Evolutionary conservation across 768 basidiomycete genomes (phyloP), one percentile per base, ranked within the genome.

Genomic region (Dictyophora rubrovolvata): DNA sequence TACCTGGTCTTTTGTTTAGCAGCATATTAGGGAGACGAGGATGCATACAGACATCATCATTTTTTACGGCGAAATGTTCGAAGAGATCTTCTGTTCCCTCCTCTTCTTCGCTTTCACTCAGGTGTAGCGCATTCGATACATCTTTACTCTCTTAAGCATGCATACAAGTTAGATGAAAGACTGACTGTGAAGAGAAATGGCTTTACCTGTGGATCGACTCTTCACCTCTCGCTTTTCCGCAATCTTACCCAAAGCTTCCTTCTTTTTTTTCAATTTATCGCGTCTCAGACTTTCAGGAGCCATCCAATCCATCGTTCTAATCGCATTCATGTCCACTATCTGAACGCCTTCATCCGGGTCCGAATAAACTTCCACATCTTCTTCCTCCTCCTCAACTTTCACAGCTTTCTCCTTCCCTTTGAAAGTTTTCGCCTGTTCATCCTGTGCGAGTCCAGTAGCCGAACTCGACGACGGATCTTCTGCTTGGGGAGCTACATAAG

Each of bases 281-380:
- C 74, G 83, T 56, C 73, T 75, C 56, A 91, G 66, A 61, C 78
- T 83, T 67, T 91, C 88, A 0, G 90, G 90, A 8, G 90, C 90
- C 85, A 89, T 89, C 83, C 85, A 90, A 69, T 93, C 90, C 82
- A 93, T 81, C 61, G 83, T 74, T 54, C 78, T 72, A 33, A 93
- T 82, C 60, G 85, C 77, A 33, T 85, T 83, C 81, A 93, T 86
- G 65, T 93, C 90, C 46, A 93, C 75, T 55, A 92, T 89, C 71
- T 91, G 87, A 22, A 91, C 86, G 11, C 87, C 89, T 56, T 90
- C 87, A 65, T 92, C 90, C 12, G 88, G 87, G 61, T 93, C 90
- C 17, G 90, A 93, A 70, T 92, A 91, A 18, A 77, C 76, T 60
- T 90, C 89, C 6, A 74, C 82, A 17, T 86, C 82, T 17, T 79